Conservation (phyloP, 2,329 filamentous ascomycete genomes). For the Arthrobotrys entomopaga region DNA sequence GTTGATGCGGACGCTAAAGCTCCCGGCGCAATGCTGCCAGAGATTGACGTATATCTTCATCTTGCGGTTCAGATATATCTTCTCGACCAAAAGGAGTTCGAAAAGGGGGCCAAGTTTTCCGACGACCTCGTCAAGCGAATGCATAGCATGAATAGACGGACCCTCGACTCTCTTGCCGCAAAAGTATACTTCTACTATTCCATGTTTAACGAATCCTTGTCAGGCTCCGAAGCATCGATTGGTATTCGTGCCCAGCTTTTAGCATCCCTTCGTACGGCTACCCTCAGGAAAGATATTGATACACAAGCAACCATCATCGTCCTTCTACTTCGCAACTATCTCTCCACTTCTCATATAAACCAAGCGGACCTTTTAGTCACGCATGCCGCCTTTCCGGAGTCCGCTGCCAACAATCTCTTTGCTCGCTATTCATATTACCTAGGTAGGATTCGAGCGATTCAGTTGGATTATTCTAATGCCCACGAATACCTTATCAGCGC, state of each 20-base stretch:
- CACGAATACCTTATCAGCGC: constrained; percentile 93
- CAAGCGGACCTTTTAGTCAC: constrained; percentile 96
- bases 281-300: constrained; percentile 94
- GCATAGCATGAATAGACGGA: constrained; percentile 89
- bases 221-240: constrained; percentile 87
- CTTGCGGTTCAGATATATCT: constrained; percentile 88
- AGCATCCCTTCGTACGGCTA: constrained; percentile 89
- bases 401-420: constrained; percentile 97
- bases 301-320: constrained; percentile 98
- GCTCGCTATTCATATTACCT: constrained; percentile 97
- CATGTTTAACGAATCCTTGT: constrained; percentile 85
- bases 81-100: constrained; percentile 82
- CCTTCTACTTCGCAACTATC: constrained; percentile 91
- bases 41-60: constrained; percentile 87
- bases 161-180: constrained; percentile 89
- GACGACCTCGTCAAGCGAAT: constrained; percentile 83
- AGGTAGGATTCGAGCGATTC: constrained; percentile 93
- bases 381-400: constrained; percentile 92
- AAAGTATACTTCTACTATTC: constrained; percentile 99
- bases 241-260: constrained; percentile 86
- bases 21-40: constrained; percentile 80
- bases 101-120: constrained; percentile 86
- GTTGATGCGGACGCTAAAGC: constrained; percentile 72
- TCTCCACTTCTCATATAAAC: constrained; percentile 93
- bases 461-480: constrained; percentile 95